These are phyloP conservation scores for Glonium stellatum DNA, from an alignment of 495 filamentous ascomycete genomes.

Conservation along the genomic window DNA sequence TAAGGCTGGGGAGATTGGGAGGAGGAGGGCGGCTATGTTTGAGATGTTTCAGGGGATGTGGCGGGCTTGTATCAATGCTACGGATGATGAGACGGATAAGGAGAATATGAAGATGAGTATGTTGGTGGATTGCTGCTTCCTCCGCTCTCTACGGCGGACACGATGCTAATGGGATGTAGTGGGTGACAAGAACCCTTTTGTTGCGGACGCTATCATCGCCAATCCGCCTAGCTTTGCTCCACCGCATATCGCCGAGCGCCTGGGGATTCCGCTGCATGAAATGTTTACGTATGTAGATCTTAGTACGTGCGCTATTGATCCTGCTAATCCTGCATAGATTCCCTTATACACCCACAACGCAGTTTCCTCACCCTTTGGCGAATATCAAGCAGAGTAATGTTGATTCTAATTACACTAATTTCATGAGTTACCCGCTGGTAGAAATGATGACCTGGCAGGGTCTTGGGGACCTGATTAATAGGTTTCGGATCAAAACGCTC, in stretches of 20 bases:
- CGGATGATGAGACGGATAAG: slow-evolving; percentile 45
- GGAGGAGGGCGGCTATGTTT: slow-evolving; percentile 53
- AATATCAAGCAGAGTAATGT: slow-evolving; percentile 39
- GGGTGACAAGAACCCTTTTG: slow-evolving; percentile 31
- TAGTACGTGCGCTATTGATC: not conserved
- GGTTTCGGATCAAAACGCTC: slow-evolving; percentile 32
- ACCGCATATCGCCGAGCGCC: slow-evolving; percentile 36
- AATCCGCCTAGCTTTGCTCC: slow-evolving; percentile 38
- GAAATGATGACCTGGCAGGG: slow-evolving; percentile 43
- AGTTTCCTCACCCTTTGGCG: slow-evolving; percentile 39
- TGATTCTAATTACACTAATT: slow-evolving; percentile 54
- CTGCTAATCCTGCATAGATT: slow-evolving; percentile 23
- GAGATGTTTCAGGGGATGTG: slow-evolving; percentile 41
- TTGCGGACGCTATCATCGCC: slow-evolving; percentile 39
- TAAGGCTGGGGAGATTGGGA: slow-evolving; percentile 57
- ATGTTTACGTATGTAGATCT: slow-evolving; percentile 34
- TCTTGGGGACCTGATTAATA: slow-evolving; percentile 36
- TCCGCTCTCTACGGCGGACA: no score
- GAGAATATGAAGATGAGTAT: slow-evolving; percentile 47
- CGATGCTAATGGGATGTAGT: slow-evolving; percentile 36
- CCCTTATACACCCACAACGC: slow-evolving; percentile 34
- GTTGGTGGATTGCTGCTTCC: no score
- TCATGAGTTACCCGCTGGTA: slow-evolving; percentile 62
- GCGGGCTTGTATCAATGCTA: slow-evolving; percentile 37
- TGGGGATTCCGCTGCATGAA: slow-evolving; percentile 39